Base-by-base conservation (phyloP, 1,284 basidiomycete species). In the Pisolithus thermaeus region DNA sequence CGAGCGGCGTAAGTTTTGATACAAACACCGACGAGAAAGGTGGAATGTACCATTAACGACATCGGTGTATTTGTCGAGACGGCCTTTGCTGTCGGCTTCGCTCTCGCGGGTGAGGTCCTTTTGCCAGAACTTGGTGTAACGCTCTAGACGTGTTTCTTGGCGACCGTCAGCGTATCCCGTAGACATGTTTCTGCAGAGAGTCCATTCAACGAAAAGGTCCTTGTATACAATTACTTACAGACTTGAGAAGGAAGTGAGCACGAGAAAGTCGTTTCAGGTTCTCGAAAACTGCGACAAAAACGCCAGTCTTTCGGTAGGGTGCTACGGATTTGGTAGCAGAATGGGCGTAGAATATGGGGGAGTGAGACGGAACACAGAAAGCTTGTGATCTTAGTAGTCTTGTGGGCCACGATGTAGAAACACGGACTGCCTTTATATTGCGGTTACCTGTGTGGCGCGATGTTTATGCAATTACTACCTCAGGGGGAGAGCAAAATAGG, bases 91-190 rank as follows among this genome's bases (percentile, higher is more conserved):
- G 71, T 92, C 83, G 32, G 70, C 73, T 2, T 78, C 74, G 45
- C 69, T 74, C 73, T 99, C 93, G 62, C 87, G 79, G 42, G 73
- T 73, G 28, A 84, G 76, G 70, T 97, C 88, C 67, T 89, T 86
- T 59, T 97, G 81, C 96, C 96, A 99, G 75, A 93, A 95, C 67
- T 86, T 85, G 61, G 87, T 90, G 75, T 99, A 99, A 74, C 88
- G 88, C 67, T 85, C 84, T 49, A 98, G 92, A 55, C 94, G 92
- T 61, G 78, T 75, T 61, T 81, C 80, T 58, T 89, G 79, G 56
- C 95, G 90, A 60, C 87, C 86, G 69, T 97, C 92, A 46, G 64
- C 61, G 40, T 67, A 60, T 35, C 67, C 52, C 22, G 28, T 25
- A 35, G 36, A 50, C 49, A 51, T 46, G 16, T 4, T 28, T 20